Conservation (phyloP, 2,329 filamentous ascomycete species). For the Aspergillus versicolor region DNA sequence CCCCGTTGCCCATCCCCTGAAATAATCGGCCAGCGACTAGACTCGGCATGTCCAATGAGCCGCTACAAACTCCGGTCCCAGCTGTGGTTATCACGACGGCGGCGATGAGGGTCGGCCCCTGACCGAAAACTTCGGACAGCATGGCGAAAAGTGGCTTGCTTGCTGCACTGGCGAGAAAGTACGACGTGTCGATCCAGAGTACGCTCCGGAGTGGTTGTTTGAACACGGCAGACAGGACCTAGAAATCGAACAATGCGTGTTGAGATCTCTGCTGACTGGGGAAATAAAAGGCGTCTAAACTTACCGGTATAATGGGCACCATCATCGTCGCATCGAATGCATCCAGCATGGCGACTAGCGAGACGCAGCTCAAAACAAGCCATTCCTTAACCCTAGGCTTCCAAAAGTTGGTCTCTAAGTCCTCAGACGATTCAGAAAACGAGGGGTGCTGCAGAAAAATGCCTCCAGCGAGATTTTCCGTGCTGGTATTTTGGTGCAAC, state of each 20-base stretch:
- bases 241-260: neutral
- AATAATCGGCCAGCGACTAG: conserved; percentile 45
- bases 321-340: conserved; percentile 51
- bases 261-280: neutral
- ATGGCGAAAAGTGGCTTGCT: conserved; percentile 32
- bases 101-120: conserved; percentile 44
- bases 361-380: conserved; percentile 43
- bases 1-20: conserved; percentile 50
- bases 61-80: conserved; percentile 47
- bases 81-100: conserved; percentile 48
- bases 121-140: conserved; percentile 44
- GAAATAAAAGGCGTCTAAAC: conserved; percentile 12
- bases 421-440: conserved; percentile 12
- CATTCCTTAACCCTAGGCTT: conserved; percentile 41
- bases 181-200: conserved; percentile 53
- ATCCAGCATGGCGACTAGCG: conserved; percentile 50
- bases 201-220: conserved; percentile 38
- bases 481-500: conserved; percentile 5
- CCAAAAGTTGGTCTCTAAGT: conserved; percentile 30
- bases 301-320: conserved; percentile 46
- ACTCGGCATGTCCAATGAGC: conserved; percentile 36
- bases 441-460: neutral
- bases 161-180: conserved; percentile 40
- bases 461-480: conserved; percentile 11
- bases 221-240: conserved; percentile 36